phyloP scores from a whole-genome alignment of 2,329 filamentous ascomycete species.

The Xylariaceae sp. region DNA sequence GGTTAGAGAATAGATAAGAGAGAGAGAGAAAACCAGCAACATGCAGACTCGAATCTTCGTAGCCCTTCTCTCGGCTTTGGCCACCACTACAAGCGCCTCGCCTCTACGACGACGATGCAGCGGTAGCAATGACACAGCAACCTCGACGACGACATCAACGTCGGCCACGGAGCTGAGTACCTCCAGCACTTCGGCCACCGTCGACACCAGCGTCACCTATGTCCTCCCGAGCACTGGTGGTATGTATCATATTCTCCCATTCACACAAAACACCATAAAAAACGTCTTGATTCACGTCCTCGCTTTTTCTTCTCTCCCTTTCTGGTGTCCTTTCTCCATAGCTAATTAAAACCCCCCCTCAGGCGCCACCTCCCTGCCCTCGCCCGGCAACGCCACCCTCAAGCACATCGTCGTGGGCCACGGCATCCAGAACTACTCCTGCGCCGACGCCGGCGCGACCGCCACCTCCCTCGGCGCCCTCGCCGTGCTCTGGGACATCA shows the following conservation, averaged over 20 bases:
- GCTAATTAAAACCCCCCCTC: conserved; percentile 2
- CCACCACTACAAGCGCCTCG: conserved; percentile 20
- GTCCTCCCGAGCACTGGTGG: conserved; percentile 37
- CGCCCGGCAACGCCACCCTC: conserved; percentile 35
- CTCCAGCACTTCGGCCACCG: conserved; percentile 2
- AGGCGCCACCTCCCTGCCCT: conserved; percentile 39
- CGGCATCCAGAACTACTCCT: conserved; percentile 68
- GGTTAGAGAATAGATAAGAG: too few relatives aligned
- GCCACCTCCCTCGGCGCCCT: conserved; percentile 48
- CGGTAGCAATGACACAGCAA: conserved; percentile 5
- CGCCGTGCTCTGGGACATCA: conserved; percentile 57
- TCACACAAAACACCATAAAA: too few relatives aligned
- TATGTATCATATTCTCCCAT: conserved; percentile 6
- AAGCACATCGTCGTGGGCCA: conserved; percentile 58
- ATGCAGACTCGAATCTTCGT: conserved; percentile 25
- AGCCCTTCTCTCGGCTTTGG: conserved; percentile 21
- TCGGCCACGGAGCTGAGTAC: conserved; percentile 4
- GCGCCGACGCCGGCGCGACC: conserved; percentile 31
- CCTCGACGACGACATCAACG: conserved; percentile 3
- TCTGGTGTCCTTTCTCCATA: neutral
- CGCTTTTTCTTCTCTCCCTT: neutral
- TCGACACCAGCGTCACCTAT: conserved; percentile 17
- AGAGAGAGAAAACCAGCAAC: too few relatives aligned
- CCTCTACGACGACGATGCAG: conserved; percentile 19
- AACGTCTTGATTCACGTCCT: too few relatives aligned